Evolutionary conservation across 2,329 filamentous ascomycete species (phyloP).

Genomic region (Dactylella cylindrospora): DNA sequence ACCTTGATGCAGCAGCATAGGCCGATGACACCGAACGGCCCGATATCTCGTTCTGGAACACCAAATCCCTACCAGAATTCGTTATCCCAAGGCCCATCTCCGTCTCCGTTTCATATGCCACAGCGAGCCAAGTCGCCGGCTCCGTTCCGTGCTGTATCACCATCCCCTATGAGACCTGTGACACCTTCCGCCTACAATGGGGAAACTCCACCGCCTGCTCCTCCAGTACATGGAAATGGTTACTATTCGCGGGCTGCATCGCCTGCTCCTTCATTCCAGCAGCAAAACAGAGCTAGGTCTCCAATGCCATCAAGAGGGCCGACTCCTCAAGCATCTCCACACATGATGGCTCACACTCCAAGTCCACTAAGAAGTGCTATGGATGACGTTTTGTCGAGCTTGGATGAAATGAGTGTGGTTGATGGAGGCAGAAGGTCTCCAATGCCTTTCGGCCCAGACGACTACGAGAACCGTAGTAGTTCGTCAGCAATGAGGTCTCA

Average conservation of each 20-base stretch:
- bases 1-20: constrained; percentile 29
- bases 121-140: constrained; percentile 43
- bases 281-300: constrained; percentile 38
- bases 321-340: constrained; percentile 42
- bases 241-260: constrained; percentile 39
- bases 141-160: constrained; percentile 43
- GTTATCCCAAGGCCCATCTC: constrained; percentile 31
- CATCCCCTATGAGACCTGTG: constrained; percentile 33
- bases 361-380: constrained; percentile 92
- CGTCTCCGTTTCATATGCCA: constrained; percentile 40
- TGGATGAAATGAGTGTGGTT: constrained; percentile 71
- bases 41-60: constrained; percentile 37
- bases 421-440: constrained; percentile 44
- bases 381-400: constrained; percentile 95
- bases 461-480: constrained; percentile 33
- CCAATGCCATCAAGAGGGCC: constrained; percentile 45
- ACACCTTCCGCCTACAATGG: constrained; percentile 31
- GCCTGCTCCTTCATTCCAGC: constrained; percentile 33
- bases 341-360: constrained; percentile 62
- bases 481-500: constrained; percentile 59
- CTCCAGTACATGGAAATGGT: constrained; percentile 44
- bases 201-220: constrained; percentile 44
- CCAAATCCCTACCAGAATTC: constrained; percentile 36
- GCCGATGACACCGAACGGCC: constrained; percentile 29
- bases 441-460: constrained; percentile 23